These are phyloP conservation scores for Botrytis deweyae DNA, from an alignment of 2,329 filamentous ascomycete species.

Conservation along the genomic window DNA sequence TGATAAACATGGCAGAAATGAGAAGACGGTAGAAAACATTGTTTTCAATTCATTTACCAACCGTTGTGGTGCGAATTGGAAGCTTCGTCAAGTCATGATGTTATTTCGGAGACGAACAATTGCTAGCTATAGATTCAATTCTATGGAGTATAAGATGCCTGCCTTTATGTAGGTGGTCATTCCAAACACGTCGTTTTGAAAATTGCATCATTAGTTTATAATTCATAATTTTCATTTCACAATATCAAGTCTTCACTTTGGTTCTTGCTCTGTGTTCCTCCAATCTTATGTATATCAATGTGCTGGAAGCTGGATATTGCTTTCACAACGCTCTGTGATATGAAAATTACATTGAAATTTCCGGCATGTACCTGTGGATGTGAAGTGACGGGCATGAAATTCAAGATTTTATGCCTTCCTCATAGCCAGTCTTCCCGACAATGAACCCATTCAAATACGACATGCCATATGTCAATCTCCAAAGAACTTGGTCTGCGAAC, in stretches of 20 bases:
- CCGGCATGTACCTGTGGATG: fast-evolving
- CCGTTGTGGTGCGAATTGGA: too few relatives aligned
- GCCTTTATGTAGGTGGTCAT: too few relatives aligned
- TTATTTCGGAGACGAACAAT: fast-evolving
- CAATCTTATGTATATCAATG: neutral
- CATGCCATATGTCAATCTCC: fast-evolving
- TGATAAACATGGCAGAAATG: too few relatives aligned
- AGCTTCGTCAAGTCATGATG: too few relatives aligned
- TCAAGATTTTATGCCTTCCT: neutral
- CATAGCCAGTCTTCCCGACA: neutral
- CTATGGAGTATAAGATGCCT: too few relatives aligned
- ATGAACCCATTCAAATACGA: fast-evolving
- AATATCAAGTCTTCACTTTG: neutral
- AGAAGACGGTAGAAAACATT: too few relatives aligned
- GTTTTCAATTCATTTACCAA: too few relatives aligned
- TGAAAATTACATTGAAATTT: neutral
- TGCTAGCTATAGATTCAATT: too few relatives aligned
- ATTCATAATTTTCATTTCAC: neutral
- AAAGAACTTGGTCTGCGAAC: fast-evolving
- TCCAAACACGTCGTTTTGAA: too few relatives aligned
- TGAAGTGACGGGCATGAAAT: neutral
- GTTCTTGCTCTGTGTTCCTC: neutral
- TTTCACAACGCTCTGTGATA: neutral
- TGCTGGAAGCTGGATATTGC: fast-evolving
- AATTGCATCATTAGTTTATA: neutral